These are phyloP conservation scores for Spinacia oleracea DNA, from an alignment of 179 eudicot genomes.

Conservation along the genomic window DNA sequence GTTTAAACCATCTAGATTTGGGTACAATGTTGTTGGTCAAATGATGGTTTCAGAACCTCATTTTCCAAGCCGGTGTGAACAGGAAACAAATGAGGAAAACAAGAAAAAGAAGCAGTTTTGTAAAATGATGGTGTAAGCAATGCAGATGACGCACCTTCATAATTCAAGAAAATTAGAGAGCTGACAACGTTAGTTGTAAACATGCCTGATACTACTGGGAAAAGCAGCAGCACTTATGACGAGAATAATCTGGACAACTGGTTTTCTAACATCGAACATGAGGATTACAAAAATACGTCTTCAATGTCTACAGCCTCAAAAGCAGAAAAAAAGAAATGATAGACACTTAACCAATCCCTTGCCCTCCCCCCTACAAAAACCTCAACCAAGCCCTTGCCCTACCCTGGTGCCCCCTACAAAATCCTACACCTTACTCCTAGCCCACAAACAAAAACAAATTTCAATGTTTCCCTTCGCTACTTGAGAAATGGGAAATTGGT, in stretches of 20 bases:
- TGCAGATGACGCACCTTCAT: conserved; percentile 32
- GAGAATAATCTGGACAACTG: conserved; percentile 14
- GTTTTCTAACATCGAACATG: conserved; percentile 19
- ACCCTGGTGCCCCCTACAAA: no score
- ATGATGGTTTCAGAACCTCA: conserved; percentile 59
- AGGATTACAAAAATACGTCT: no score
- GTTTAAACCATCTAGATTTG: conserved; percentile 47
- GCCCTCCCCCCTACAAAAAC: no score
- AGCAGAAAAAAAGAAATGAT: no score
- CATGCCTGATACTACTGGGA: conserved; percentile 25
- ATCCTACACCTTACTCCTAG: no score
- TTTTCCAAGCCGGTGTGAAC: conserved; percentile 29
- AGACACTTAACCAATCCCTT: no score
- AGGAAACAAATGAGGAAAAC: conserved; percentile 25
- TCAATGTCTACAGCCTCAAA: no score
- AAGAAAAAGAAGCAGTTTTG: conserved; percentile 53
- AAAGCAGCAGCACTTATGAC: conserved; percentile 17
- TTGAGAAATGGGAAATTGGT: no score
- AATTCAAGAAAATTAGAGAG: conserved; percentile 47
- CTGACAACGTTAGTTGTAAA: conserved; percentile 63
- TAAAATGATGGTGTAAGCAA: conserved; percentile 45
- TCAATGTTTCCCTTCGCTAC: no score
- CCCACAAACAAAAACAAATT: no score
- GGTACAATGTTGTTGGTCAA: conserved; percentile 64
- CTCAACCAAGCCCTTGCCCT: no score